Conservation (phyloP, 176 grass and related monocot species). For the Oryza glumipatula region DNA sequence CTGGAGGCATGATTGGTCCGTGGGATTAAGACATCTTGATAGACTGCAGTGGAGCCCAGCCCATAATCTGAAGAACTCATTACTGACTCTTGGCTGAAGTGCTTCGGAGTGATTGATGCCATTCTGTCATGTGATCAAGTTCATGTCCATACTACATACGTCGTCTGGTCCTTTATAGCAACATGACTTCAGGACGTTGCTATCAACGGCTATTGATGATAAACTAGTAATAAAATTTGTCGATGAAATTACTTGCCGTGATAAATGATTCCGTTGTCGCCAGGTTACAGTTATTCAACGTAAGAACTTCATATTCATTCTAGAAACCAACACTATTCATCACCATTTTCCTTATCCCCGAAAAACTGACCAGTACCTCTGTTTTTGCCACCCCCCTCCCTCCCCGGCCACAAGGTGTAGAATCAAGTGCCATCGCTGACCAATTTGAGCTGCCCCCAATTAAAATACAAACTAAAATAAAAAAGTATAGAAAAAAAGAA, state of each 20-base stretch:
- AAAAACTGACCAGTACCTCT: no score
- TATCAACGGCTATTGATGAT: background rate
- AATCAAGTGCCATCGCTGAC: no score
- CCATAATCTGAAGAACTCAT: background rate
- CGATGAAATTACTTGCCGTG: background rate
- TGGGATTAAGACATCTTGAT: background rate
- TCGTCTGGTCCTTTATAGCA: background rate
- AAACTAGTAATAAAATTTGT: background rate
- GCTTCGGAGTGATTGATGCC: background rate
- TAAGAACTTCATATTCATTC: background rate
- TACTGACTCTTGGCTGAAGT: background rate
- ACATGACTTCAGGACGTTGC: background rate
- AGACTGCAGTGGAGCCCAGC: background rate
- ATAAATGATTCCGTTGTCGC: background rate
- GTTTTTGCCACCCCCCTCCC: no score
- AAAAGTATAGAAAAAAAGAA: no score
- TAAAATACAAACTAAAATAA: no score
- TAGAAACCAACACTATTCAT: background rate
- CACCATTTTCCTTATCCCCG: no score
- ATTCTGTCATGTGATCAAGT: background rate
- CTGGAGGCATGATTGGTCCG: background rate
- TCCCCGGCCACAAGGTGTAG: no score
- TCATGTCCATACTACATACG: background rate
- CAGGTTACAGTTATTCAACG: background rate
- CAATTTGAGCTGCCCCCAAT: no score